A percentile compares a stretch with the other conserved stretches of the same genome.
These are phyloP conservation scores for Tieghemostelium lacteum DNA, from an alignment of 78 protist species.

Conservation along the genomic window DNA sequence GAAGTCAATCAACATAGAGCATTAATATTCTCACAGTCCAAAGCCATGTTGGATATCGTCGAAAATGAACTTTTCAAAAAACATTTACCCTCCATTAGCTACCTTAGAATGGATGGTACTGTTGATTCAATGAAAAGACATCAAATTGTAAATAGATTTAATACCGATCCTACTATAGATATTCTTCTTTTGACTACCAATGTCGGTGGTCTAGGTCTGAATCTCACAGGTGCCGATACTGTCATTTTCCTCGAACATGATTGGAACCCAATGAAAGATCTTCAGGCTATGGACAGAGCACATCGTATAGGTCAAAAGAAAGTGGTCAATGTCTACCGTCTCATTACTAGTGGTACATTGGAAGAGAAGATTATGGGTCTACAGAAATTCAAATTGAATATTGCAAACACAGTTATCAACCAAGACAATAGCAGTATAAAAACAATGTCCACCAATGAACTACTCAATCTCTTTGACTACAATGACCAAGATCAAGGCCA, in stretches of 20 bases:
- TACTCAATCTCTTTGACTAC: constrained; percentile 58
- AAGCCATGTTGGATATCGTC: constrained; percentile 89
- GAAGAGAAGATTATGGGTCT: constrained; percentile 98
- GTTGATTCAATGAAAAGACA: constrained; percentile 80
- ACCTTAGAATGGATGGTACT: constrained; percentile 93
- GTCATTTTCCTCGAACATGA: constrained; percentile 98
- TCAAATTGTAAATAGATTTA: constrained; percentile 89
- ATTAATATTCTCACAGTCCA: constrained; percentile 92
- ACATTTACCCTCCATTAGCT: constrained; percentile 88
- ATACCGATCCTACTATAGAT: constrained; percentile 94
- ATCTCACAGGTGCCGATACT: constrained; percentile 98
- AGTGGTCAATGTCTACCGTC: constrained; percentile 96
- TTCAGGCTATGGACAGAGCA: constrained; percentile 98
- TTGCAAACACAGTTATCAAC: constrained; percentile 91
- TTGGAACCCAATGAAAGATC: constrained; percentile 98
- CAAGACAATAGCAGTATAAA: constrained; percentile 83
- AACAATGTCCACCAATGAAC: constrained; percentile 84
- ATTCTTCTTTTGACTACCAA: constrained; percentile 95
- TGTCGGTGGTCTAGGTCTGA: constrained; percentile 99
- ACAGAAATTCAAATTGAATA: constrained; percentile 91
- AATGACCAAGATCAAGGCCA: constrained; percentile 24
- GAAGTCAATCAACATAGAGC: constrained; percentile 85
- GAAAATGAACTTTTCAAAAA: constrained; percentile 83
- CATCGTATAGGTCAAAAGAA: constrained; percentile 97
- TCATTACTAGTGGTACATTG: constrained; percentile 91